Evolutionary conservation across 2,329 filamentous ascomycete species (phyloP).

Genomic region (Penicillium sp.): DNA sequence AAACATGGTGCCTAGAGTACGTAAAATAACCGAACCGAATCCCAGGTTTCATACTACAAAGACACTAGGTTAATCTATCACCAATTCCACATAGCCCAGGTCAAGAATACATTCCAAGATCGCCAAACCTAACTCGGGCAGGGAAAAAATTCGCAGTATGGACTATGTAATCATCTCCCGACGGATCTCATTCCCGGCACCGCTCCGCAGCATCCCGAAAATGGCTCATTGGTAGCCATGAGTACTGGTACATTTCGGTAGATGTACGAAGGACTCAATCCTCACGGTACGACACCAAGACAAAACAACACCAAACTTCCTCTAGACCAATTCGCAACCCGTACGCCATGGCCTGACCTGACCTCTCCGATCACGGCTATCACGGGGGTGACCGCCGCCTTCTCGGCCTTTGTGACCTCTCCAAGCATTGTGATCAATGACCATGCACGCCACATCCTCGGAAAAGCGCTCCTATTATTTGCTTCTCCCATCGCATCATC

Average conservation of each 20-base stretch:
- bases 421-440: not conserved
- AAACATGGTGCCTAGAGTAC: too few species aligned
- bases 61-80: not conserved
- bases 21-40: too few species aligned
- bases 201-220: slow-evolving; percentile 25
- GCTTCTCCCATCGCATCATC: not conserved
- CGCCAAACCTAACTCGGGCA: not conserved
- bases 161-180: slow-evolving; percentile 12
- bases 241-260: not conserved
- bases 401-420: not conserved
- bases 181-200: slow-evolving; percentile 25
- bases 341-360: not conserved
- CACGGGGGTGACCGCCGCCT: not conserved
- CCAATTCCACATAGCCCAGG: not conserved
- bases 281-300: not conserved
- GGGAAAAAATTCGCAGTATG: not conserved
- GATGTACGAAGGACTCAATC: too few species aligned
- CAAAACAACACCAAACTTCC: not conserved
- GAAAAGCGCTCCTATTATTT: not conserved
- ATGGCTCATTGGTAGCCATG: slow-evolving; percentile 10
- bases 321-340: not conserved
- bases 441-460: slow-evolving; percentile 6
- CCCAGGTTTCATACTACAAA: too few species aligned
- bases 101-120: not conserved
- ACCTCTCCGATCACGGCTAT: not conserved